Evolutionary conservation across 2,329 filamentous ascomycete genomes (phyloP), one percentile per base, ranked within the genome.

Genomic region (Blumeria hordei): DNA sequence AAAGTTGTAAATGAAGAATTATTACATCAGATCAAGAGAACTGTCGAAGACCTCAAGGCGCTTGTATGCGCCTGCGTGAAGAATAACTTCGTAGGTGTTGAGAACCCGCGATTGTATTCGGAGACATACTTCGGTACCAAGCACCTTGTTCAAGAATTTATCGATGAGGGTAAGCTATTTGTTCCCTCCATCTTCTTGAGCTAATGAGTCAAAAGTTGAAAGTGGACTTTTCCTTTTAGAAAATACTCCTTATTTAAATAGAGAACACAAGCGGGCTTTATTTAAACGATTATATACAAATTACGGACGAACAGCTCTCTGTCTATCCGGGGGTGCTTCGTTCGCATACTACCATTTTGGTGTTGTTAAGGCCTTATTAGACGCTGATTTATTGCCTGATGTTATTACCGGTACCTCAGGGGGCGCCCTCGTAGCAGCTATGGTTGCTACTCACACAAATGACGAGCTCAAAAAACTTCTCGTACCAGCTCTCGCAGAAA

Each of bases 61-160:
- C 69, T 96, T 57, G 72, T 93, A 18, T 87, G 94, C 69, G 86
- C 85, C 12, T 96, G 88, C 65, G 83, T 95, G 62, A 98, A 95
- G 74, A 94, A 88, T 68, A 96, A 98, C 65, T 98, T 96, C 68
- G 87, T 86, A 16, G 92, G 92, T 0, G 81, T 94, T 12, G 92
- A 98, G 67, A 96, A 94, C 63, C 80, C 90, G 9, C 77, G 87
- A 55, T 70, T 98, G n/a, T 98, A 98, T 67, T 94, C 86, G 63
- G 88, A 96, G 69, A 94, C 90, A 3, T 98, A 98, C 66, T 94
- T 88, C 62, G 92, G 92, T 35, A 96, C 92, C n/a, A 98, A 98
- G 68, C 79, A 92, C 58, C 69, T 95, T 59, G 85, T 94, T 34
- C 92, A 96, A 68, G 80, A 81, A 55, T 96, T 90, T 64, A 72